Base-by-base conservation (phyloP, 2,329 filamentous ascomycete genomes). In the Phaeosphaeriaceae sp. region DNA sequence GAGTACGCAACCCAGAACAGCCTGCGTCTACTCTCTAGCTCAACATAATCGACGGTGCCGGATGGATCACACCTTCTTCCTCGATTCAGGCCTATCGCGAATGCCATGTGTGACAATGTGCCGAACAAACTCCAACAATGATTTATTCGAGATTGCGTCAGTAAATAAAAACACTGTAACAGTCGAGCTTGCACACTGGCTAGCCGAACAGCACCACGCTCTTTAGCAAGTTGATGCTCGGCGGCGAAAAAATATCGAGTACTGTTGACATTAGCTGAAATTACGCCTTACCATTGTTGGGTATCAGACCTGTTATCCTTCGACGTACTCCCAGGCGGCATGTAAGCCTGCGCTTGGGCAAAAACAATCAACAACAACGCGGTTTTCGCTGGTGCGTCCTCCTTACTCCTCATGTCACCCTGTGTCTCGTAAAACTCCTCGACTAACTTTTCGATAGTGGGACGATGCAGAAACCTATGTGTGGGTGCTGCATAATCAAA, bases 1-100 rank as follows among this genome's bases (percentile, higher is more conserved):
- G 80, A 82, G 58, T 87, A 87, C 0, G 82, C 79, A 3, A 79
- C 80, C 85, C 85, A 87, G 43, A 88, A 87, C 0, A 83, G 78
- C 6, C 84, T 74, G 48, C 81, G 81, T 1, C 81, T 76, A 34
- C 82, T 81, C 50, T 87, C 82, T 0, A 70, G 67, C 3, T 76
- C 66, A 7, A 80, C 74, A 37, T 79, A 79, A 50, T 82, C 77
- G 1, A 71, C 54, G 7, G 61, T 68, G 1, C 57, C 64, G 16
- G 70, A 63, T 20, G 47, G 56, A 37, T 64, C 56, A 20, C 53
- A 64, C 39, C 70, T 72, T 37, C 73, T 66, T 3, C 73, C 70
- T 15, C 77, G 67, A 44, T 78, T 71, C n/a, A 76, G 47, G 3
- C 80, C 77, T 1, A 82, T 71, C 3, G 71, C 76, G 2, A 77